Evolutionary conservation across 75 land plant species (phyloP).

Genomic region (Larix kaempferi): DNA sequence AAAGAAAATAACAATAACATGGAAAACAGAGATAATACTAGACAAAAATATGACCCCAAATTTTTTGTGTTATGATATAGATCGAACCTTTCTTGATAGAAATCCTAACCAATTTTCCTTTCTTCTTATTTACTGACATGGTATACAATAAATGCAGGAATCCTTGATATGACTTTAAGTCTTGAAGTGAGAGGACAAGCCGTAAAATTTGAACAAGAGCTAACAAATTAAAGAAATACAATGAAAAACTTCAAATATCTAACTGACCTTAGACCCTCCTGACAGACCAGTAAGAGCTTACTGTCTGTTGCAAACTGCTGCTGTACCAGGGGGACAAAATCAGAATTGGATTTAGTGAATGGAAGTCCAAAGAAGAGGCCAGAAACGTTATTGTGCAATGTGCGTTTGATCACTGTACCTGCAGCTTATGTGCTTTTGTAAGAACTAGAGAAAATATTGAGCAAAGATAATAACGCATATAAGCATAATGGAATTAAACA

Average conservation of each 20-base stretch:
- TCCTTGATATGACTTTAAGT: neutral
- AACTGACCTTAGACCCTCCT: constrained; percentile 88
- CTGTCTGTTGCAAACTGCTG: constrained; percentile 62
- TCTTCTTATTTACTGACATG: neutral
- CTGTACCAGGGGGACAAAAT: constrained; percentile 73
- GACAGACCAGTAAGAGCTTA: constrained; percentile 81
- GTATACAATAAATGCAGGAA: neutral
- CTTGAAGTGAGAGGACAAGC: neutral
- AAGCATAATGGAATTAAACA: neutral
- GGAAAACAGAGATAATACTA: neutral
- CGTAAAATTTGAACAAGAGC: neutral
- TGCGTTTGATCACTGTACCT: constrained; percentile 80
- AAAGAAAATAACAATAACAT: neutral
- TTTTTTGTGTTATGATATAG: neutral
- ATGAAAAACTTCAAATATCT: neutral
- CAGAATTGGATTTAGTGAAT: constrained; percentile 87
- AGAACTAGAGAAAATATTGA: constrained; percentile 1
- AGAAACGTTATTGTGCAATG: constrained; percentile 82
- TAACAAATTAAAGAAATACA: neutral
- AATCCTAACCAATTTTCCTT: neutral
- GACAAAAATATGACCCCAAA: neutral
- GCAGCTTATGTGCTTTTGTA: constrained; percentile 12
- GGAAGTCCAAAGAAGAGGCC: constrained; percentile 87
- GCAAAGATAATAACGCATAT: neutral
- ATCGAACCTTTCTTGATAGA: neutral